These are phyloP conservation scores for Yamadazyma atlantica DNA, from an alignment of 1,139 yeast genomes.

Conservation along the genomic window DNA sequence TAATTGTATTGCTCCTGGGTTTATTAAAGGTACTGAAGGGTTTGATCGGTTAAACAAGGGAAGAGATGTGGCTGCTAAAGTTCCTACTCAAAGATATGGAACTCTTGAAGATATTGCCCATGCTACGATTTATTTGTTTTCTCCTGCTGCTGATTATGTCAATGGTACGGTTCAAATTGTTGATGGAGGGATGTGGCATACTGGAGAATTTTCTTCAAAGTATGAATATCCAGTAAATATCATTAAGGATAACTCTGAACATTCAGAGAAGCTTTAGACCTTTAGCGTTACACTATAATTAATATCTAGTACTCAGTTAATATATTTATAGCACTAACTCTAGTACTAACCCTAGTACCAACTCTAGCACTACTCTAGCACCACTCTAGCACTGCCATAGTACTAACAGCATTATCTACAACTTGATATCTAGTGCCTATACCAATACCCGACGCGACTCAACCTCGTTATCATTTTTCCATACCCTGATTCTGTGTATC, in stretches of 20 bases:
- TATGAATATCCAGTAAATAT: constrained; percentile 36
- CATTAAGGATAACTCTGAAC: constrained; percentile 15
- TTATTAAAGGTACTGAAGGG: constrained; percentile 85
- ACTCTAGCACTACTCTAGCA: too few species aligned
- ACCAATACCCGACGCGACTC: too few species aligned
- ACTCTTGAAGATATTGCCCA: constrained; percentile 77
- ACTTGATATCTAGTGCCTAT: too few species aligned
- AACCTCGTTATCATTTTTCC: too few species aligned
- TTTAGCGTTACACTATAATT: too few species aligned
- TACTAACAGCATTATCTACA: too few species aligned
- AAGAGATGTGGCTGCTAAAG: constrained; percentile 19
- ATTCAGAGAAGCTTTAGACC: constrained; percentile 15
- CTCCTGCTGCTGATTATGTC: constrained; percentile 72
- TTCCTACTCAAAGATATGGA: constrained; percentile 79
- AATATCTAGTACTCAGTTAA: too few species aligned
- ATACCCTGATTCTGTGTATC: too few species aligned
- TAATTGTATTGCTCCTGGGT: constrained; percentile 90
- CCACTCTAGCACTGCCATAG: too few species aligned
- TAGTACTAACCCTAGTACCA: too few species aligned
- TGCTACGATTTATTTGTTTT: constrained; percentile 76
- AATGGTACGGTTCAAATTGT: constrained; percentile 77
- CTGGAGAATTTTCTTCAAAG: constrained; percentile 39
- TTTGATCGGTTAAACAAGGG: constrained; percentile 49
- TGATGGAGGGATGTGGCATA: constrained; percentile 88
- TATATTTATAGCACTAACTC: too few species aligned